Evolutionary conservation across 225 moss, liverwort and hornwort species (phyloP).

Genomic region (Lunularia cruciata): DNA sequence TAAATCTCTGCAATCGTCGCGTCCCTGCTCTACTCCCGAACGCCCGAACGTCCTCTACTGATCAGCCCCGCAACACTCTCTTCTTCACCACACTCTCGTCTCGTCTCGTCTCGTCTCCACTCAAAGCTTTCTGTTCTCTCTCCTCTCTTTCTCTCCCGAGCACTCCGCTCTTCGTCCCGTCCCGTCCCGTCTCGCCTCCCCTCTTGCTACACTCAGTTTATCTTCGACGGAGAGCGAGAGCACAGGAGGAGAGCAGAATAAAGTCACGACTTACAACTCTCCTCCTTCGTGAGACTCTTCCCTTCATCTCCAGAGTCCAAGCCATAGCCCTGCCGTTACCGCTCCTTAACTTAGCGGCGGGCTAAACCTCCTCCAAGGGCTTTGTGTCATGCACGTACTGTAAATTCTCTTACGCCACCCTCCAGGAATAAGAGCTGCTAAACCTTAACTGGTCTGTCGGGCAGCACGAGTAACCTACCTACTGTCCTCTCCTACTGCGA

Average conservation of each 20-base stretch:
- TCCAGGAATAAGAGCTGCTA: background rate
- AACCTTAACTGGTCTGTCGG: background rate
- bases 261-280: background rate
- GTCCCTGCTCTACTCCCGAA: background rate
- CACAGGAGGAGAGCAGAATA: background rate
- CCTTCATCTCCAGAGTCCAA: background rate
- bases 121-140: background rate
- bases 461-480: too few species aligned
- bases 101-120: background rate
- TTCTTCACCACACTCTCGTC: too few species aligned
- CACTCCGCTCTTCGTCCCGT: background rate
- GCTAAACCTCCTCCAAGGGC: slow-evolving; percentile 7
- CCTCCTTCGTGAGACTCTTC: background rate
- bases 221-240: background rate
- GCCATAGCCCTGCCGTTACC: background rate
- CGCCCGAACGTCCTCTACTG: too few species aligned
- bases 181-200: background rate
- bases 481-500: too few species aligned
- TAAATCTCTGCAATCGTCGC: background rate
- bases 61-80: background rate
- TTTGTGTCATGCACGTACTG: background rate
- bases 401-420: background rate
- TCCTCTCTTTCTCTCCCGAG: background rate
- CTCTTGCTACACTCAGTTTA: slow-evolving; percentile 1
- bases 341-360: slow-evolving; percentile 1